Evolutionary conservation across 257 asterid genomes (phyloP).

Genomic region (Mitragyna speciosa): DNA sequence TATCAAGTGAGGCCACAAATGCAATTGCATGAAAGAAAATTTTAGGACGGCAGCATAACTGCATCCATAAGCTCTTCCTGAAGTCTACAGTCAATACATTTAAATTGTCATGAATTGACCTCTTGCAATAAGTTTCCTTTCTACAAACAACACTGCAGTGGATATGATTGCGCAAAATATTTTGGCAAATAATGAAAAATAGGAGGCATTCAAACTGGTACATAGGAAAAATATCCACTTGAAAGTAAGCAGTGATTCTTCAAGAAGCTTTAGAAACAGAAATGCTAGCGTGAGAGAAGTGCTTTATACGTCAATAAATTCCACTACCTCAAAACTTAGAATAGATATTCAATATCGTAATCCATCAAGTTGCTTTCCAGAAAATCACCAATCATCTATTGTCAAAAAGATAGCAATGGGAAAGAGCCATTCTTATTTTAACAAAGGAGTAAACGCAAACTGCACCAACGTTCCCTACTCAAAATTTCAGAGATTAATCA

Average conservation of each 20-base stretch:
- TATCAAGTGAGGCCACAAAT: no score
- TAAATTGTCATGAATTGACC: background rate
- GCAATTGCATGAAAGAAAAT: no score
- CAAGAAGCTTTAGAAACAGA: background rate
- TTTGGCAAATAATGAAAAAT: background rate
- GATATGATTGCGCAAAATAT: background rate
- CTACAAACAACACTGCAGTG: background rate
- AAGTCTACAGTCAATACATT: background rate
- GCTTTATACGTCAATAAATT: background rate
- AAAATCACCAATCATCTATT: conserved; percentile 7
- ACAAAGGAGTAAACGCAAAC: background rate
- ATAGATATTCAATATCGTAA: background rate
- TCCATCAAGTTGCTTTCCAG: conserved; percentile 4
- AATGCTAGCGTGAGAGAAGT: background rate
- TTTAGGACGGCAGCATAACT: no score
- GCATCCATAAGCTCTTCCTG: no score
- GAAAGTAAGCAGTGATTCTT: background rate
- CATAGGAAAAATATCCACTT: no score
- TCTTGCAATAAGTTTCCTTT: background rate
- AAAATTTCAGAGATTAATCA: no score
- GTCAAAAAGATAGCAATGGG: background rate
- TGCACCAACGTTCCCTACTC: background rate
- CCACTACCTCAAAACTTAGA: background rate
- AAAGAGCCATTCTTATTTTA: background rate
- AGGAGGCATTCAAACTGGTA: no score